phyloP scores from a whole-genome alignment of 192 early-diverging fungal genomes.

The Anaeromyces robustus region DNA sequence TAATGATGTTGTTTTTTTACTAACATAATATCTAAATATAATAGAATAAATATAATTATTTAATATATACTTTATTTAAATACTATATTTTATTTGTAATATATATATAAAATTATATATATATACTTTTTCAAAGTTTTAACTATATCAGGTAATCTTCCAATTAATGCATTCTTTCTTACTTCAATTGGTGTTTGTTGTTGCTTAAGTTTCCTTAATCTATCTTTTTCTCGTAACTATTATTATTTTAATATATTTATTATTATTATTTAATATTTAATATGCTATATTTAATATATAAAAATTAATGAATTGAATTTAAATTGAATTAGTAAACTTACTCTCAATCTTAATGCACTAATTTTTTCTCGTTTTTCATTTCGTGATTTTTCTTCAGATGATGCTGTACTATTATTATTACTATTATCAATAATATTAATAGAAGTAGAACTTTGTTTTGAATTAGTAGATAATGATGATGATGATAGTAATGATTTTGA shows the following conservation, averaged over 20 bases:
- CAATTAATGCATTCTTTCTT: neutral
- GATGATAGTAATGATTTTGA: neutral
- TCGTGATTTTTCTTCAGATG: neutral
- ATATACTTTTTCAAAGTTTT: neutral
- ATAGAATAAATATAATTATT: too few relatives aligned
- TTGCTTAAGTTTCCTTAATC: neutral
- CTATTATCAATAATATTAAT: neutral
- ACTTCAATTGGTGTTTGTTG: neutral
- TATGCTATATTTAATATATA: neutral
- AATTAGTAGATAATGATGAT: neutral
- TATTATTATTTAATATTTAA: neutral
- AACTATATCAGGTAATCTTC: neutral
- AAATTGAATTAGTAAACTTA: too few relatives aligned
- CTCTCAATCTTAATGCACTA: neutral
- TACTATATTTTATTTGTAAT: too few relatives aligned
- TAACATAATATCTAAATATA: neutral
- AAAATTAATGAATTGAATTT: too few relatives aligned
- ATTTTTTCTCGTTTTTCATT: neutral
- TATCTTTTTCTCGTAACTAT: neutral
- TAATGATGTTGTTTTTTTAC: neutral
- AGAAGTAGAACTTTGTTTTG: neutral
- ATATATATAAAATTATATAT: too few relatives aligned
- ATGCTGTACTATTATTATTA: neutral
- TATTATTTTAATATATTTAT: neutral
- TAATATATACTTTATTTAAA: too few relatives aligned